Percentiles rank a stretch among this genome's conserved stretches.
Evolutionary conservation across 371 early-diverging fungal species (phyloP).

Genomic region (Mucor plumbeus): DNA sequence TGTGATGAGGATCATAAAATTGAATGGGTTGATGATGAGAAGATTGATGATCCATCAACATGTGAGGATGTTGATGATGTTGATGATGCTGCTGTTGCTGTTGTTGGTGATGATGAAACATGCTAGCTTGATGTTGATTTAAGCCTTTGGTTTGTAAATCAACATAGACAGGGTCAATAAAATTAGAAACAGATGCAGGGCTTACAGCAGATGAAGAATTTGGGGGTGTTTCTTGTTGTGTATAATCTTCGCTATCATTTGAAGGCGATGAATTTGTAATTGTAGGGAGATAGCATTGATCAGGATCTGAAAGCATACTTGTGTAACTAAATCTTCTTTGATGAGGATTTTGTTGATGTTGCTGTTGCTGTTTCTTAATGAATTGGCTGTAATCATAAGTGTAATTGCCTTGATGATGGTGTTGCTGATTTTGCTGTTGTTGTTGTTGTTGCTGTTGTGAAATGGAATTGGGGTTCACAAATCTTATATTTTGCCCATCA

Average conservation of each 20-base stretch:
- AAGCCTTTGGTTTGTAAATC: conserved; percentile 24
- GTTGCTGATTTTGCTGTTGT: conserved; percentile 15
- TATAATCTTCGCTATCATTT: conserved; percentile 36
- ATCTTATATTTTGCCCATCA: conserved; percentile 20
- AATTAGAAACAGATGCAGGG: conserved; percentile 15
- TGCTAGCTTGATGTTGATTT: neutral
- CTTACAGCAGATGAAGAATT: conserved; percentile 15
- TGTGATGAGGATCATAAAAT: conserved; percentile 21
- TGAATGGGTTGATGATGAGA: conserved; percentile 17
- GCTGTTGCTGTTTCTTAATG: conserved; percentile 20
- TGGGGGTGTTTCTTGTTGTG: conserved; percentile 26
- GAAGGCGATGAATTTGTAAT: conserved; percentile 32
- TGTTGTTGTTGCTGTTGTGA: conserved; percentile 24
- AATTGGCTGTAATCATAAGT: conserved; percentile 20
- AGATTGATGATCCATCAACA: conserved; percentile 9
- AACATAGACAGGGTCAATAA: conserved; percentile 29
- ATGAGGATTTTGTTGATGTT: conserved; percentile 20
- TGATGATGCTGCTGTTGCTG: neutral
- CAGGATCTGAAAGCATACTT: conserved; percentile 47
- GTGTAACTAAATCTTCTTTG: conserved; percentile 50
- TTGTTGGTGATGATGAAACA: conserved; percentile 17
- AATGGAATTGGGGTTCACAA: conserved; percentile 33
- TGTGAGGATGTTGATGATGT: neutral
- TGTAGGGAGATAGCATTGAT: conserved; percentile 31
- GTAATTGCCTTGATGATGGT: neutral